Base-by-base conservation (phyloP, 1,284 basidiomycete species). In the Mycena sp. region DNA sequence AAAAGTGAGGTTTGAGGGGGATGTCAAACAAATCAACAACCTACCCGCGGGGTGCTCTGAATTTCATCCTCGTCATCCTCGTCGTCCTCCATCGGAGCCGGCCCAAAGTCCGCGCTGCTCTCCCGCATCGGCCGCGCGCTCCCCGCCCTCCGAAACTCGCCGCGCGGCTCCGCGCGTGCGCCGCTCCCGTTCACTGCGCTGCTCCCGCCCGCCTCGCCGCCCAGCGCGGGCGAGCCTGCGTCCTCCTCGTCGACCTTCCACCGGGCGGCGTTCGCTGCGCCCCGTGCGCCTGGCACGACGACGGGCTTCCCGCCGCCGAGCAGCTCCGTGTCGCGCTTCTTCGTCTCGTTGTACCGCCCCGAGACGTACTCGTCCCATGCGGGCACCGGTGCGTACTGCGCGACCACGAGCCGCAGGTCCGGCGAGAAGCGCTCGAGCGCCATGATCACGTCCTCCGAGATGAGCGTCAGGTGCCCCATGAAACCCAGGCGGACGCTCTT, bases 381-480 rank as follows among this genome's bases (percentile, higher is more conserved):
- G 1, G 91, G 90, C 58, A 89, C 86, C 4, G 91, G 90, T 35
- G 91, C 90, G 62, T 87, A 87, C 51, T 82, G 80, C 45, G 85
- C 79, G 59, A 96, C 86, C 54, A 83, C 77, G 1, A 84, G 79
- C 35, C 87, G 83, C n/a, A 97, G 83, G 41, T 95, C 93, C 19
- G 86, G 82, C 0, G 96, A 95, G 78, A 95, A 96, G 48, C 93
- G 89, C 48, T 95, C 91, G 40, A 97, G 83, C 6, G 94, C 89
- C 63, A 87, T 87, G 72, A 96, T 89, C 14, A 96, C 91, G 71
- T 96, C 95, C 74, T 96, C 95, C 0, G 94, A 90, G 67, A 99
- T 96, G 65, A 99, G 87, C 12, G 93, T 93, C 44, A 99, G 86
- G 75, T 99, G 96, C 0, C 97, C 97, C 97, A 99, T 99, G 79